Evolutionary conservation across 768 basidiomycete species (phyloP).

Genomic region (Trametes punicea): DNA sequence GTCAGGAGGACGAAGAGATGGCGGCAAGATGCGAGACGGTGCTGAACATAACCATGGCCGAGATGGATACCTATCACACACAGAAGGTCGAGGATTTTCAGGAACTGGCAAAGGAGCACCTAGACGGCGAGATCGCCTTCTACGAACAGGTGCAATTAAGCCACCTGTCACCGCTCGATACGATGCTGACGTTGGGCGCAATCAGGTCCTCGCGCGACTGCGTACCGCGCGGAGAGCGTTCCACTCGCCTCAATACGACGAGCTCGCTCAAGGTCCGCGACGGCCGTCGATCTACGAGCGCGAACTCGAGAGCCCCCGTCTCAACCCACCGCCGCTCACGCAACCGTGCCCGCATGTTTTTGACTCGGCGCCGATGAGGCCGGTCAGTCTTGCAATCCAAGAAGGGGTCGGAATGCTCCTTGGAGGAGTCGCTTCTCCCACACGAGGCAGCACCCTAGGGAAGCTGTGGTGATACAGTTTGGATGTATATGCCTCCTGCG

Average conservation of each 20-base stretch:
- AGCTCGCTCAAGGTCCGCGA: conserved; percentile 48
- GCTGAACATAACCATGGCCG: conserved; percentile 84
- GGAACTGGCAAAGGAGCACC: conserved; percentile 55
- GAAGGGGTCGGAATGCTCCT: conserved; percentile 67
- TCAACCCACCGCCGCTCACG: conserved; percentile 46
- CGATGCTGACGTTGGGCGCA: not conserved
- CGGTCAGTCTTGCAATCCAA: conserved; percentile 72
- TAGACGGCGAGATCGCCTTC: conserved; percentile 74
- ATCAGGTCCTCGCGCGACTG: conserved; percentile 57
- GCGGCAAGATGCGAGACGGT: conserved; percentile 83
- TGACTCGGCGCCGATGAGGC: conserved; percentile 71
- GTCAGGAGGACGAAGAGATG: conserved; percentile 60
- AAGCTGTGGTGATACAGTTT: conserved; percentile 54
- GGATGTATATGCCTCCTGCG: not conserved
- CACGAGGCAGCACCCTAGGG: conserved; percentile 54
- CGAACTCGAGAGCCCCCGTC: conserved; percentile 55
- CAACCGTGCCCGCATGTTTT: conserved; percentile 81
- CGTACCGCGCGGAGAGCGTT: conserved; percentile 53
- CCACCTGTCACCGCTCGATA: not conserved
- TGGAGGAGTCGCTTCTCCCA: conserved; percentile 32
- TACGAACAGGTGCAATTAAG: conserved; percentile 57
- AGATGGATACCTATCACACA: conserved; percentile 76
- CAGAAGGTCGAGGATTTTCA: conserved; percentile 73
- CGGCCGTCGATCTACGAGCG: conserved; percentile 75
- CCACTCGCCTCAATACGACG: conserved; percentile 45